These are phyloP conservation scores for Trypanosoma boissoni DNA, from an alignment of 208 protist genomes.

Conservation along the genomic window DNA sequence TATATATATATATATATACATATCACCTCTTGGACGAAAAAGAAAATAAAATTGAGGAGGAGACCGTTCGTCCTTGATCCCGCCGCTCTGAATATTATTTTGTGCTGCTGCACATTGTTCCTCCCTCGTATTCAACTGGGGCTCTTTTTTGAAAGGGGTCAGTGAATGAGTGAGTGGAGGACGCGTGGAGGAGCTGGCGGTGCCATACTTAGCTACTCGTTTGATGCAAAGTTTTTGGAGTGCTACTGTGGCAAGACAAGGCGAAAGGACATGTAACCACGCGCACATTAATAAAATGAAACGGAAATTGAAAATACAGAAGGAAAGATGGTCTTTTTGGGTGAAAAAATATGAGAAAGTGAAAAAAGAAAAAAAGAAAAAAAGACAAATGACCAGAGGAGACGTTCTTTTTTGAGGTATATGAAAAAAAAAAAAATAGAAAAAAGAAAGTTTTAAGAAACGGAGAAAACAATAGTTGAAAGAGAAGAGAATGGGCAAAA, in stretches of 20 bases:
- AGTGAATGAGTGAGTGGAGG: no score
- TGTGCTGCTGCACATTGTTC: background rate
- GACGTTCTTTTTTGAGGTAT: background rate
- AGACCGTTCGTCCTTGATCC: background rate
- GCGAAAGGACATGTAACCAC: conserved; percentile 12
- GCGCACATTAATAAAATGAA: conserved; percentile 1
- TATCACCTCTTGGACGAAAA: conserved; percentile 5
- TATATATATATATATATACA: conserved; percentile 5
- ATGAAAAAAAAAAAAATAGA: background rate
- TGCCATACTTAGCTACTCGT: conserved; percentile 5
- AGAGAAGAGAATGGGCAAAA: background rate
- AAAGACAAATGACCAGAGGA: background rate
- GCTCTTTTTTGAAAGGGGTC: no score
- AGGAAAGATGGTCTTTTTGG: background rate
- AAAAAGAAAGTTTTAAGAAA: background rate
- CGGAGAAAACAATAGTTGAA: background rate
- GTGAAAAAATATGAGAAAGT: background rate
- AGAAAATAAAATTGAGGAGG: conserved; percentile 5
- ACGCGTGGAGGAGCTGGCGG: background rate
- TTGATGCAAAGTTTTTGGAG: conserved; percentile 3
- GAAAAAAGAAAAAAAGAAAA: background rate
- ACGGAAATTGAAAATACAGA: background rate
- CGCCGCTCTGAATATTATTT: background rate
- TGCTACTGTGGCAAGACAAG: conserved; percentile 9
- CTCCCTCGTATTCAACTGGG: conserved; percentile 1